phyloP scores from a whole-genome alignment of 805 yeast species.

The Starmerella tilneyi region DNA sequence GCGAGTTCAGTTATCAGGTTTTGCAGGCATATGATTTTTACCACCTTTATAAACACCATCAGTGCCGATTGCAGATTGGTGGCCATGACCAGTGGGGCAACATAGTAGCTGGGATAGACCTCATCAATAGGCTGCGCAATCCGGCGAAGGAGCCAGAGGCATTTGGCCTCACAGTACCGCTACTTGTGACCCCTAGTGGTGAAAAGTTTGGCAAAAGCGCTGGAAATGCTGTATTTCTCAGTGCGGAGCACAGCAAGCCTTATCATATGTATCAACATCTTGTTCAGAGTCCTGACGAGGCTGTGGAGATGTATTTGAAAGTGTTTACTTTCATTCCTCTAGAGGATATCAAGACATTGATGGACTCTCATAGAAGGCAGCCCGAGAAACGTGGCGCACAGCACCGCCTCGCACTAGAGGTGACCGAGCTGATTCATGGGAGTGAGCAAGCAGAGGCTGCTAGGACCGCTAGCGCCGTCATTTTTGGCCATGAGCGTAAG shows the following conservation, averaged over 20 bases:
- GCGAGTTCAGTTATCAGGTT: slow-evolving; percentile 87
- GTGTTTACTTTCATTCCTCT: slow-evolving; percentile 72
- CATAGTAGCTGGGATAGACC: slow-evolving; percentile 88
- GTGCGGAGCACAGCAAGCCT: slow-evolving; percentile 60
- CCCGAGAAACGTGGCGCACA: slow-evolving; percentile 51
- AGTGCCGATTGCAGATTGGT: slow-evolving; percentile 69
- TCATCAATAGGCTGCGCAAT: slow-evolving; percentile 51
- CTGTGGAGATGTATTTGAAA: slow-evolving; percentile 56
- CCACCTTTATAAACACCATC: slow-evolving; percentile 51
- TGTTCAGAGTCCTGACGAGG: slow-evolving; percentile 55
- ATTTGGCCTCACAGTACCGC: slow-evolving; percentile 80
- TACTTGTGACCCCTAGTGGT: slow-evolving; percentile 78
- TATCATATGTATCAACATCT: slow-evolving; percentile 80
- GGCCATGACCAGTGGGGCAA: slow-evolving; percentile 99
- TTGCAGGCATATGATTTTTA: slow-evolving; percentile 91
- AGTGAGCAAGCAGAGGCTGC: slow-evolving; percentile 61
- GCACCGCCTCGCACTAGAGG: slow-evolving; percentile 65
- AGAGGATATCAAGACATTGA: slow-evolving; percentile 43
- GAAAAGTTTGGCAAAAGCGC: slow-evolving; percentile 95
- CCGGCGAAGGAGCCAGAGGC: slow-evolving; percentile 26
- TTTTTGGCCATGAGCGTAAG: slow-evolving; percentile 47
- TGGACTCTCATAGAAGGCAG: no score
- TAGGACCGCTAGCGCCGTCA: slow-evolving; percentile 51
- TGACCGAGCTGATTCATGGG: slow-evolving; percentile 82
- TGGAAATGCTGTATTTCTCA: slow-evolving; percentile 90